phyloP scores from a whole-genome alignment of 495 filamentous ascomycete genomes.

The Oidiodendron maius region DNA sequence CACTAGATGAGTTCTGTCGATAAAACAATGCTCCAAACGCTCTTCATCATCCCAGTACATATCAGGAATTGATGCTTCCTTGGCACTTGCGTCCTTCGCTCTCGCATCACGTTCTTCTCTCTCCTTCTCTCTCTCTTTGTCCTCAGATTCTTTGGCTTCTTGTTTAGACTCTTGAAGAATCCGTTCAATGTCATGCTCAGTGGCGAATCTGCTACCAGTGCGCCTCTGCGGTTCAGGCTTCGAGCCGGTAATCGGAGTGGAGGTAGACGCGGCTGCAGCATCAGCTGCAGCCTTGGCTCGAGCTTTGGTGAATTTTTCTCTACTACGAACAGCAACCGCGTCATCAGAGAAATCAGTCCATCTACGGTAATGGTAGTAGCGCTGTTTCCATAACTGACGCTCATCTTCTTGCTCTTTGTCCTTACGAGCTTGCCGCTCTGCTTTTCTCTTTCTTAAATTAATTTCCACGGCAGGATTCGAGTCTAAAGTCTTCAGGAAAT shows the following conservation, averaged over 20 bases:
- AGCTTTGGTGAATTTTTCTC: constrained; percentile 20
- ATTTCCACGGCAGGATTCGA: constrained; percentile 4
- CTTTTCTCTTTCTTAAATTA: constrained; percentile 2
- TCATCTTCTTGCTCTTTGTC: constrained; percentile 26
- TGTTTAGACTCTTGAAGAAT: constrained; percentile 72
- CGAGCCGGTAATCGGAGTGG: constrained; percentile 23
- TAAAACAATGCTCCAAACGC: constrained; percentile 45
- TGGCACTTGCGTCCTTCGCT: constrained; percentile 68
- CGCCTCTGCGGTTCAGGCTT: constrained; percentile 18
- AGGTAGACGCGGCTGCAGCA: constrained; percentile 22
- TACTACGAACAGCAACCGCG: constrained; percentile 31
- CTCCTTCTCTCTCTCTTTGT: constrained; percentile 34
- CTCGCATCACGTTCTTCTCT: constrained; percentile 61
- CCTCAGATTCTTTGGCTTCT: constrained; percentile 59
- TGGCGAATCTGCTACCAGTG: constrained; percentile 33
- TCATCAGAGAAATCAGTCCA: constrained; percentile 47
- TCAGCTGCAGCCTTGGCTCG: constrained; percentile 13
- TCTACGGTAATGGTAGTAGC: constrained; percentile 39
- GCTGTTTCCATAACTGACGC: constrained; percentile 25
- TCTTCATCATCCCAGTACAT: constrained; percentile 51
- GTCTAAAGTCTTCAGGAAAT: constrained; percentile 24
- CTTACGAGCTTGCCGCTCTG: constrained; percentile 22
- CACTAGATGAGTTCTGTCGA: constrained; percentile 67
- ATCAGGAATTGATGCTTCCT: constrained; percentile 78
- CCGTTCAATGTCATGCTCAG: constrained; percentile 70